Evolutionary conservation across 805 yeast genomes (phyloP), one percentile per base, ranked within the genome.

Genomic region (Candida pini): DNA sequence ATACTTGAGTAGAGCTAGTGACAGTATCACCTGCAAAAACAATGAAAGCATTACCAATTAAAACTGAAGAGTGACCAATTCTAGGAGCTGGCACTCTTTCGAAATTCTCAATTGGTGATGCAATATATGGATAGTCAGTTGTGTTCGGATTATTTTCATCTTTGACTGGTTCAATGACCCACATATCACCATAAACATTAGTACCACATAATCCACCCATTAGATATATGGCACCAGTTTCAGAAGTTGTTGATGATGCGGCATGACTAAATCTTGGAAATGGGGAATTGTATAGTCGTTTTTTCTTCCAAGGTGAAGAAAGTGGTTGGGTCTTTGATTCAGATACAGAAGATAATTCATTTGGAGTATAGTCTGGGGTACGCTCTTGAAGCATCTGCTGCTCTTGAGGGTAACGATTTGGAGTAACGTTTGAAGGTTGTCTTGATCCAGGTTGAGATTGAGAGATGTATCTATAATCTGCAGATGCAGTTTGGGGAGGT

Each of bases 11-110:
- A 31, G 72, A 73, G 52, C 82, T 87, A 23, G 88, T 81, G 26
- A 79, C 83, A 2, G 97, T 92, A 56, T 92, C 98, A 51, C 99
- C 99, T 23, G 97, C 98, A 60, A 86, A 90, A 10, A 92, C 76
- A 29, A 92, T 88, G 51, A 81, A 92, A 1, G 97, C 97, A 53
- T 89, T 90, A 10, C 97, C 98, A 41, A 95, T 81, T 22, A 90
- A 68, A 8, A 89, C 83, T 2, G 95, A 73, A 5, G 96, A 86
- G 60, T 92, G 99, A 4, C 97, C 97, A 6, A 90, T 96, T 49
- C 98, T 78, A 22, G 97, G 96, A 14, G 96, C 90, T 2, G 97
- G 96, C 13, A 86, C 76, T 33, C 83, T 78, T 41, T 81, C 86
- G 33, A 76, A 74, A 40, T 83, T 84, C 40, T 82, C 85, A 32